These are phyloP conservation scores for Juncus effusus DNA, from an alignment of 176 grass and related monocot species.

Conservation along the genomic window DNA sequence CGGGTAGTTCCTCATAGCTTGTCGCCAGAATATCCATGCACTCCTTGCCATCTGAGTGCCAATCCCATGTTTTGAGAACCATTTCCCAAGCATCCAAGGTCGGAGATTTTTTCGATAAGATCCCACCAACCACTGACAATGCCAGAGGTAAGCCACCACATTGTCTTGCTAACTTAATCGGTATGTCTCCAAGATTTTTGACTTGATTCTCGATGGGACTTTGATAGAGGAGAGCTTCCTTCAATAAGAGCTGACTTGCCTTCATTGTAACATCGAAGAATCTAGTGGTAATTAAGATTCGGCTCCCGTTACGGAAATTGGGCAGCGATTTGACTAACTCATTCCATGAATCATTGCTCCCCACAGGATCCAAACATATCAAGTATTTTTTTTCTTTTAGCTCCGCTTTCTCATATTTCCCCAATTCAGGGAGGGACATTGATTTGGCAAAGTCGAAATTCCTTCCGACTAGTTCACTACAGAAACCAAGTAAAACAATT, in stretches of 20 bases:
- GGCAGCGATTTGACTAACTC: background rate
- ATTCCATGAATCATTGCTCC: background rate
- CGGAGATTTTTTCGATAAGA: background rate
- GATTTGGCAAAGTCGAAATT: background rate
- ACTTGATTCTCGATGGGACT: background rate
- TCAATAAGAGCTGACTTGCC: background rate
- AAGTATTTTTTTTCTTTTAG: background rate
- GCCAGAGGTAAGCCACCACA: background rate
- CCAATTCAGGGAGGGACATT: background rate
- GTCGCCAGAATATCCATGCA: background rate
- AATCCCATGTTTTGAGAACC: background rate
- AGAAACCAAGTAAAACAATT: no score
- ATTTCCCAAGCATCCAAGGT: background rate
- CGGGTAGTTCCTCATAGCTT: background rate
- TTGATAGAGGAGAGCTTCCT: background rate
- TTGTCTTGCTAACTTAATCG: background rate
- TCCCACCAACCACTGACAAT: background rate
- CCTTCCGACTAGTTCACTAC: background rate
- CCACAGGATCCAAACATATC: background rate
- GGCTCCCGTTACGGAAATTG: background rate
- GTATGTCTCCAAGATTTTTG: background rate
- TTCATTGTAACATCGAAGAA: background rate
- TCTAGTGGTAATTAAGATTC: conserved; percentile 7
- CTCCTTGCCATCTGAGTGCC: background rate
- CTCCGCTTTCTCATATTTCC: background rate